Percentiles rank a stretch among this genome's conserved stretches.
phyloP scores from a whole-genome alignment of 2,329 filamentous ascomycete species.

The Sporothrix euskadiensis region DNA sequence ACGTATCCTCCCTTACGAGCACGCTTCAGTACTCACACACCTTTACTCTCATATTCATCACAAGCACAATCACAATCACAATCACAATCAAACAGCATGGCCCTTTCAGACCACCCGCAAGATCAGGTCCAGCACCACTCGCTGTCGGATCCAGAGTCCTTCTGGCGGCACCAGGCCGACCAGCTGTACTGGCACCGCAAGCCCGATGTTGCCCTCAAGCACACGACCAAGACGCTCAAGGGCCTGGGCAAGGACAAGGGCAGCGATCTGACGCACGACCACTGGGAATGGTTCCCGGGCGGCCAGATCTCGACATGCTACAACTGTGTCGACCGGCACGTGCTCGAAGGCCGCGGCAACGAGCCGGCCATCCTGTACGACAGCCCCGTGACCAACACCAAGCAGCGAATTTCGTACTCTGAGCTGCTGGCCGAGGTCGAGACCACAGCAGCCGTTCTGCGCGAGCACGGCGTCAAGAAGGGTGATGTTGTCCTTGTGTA shows the following conservation, averaged over 20 bases:
- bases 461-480: conserved; percentile 76
- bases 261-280: conserved; percentile 64
- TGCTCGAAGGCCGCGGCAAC: conserved; percentile 73
- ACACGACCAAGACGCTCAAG: conserved; percentile 61
- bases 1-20: neutral
- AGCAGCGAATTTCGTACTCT: conserved; percentile 72
- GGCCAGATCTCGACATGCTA: conserved; percentile 89
- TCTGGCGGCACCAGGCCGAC: conserved; percentile 74
- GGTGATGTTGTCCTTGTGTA: conserved; percentile 90
- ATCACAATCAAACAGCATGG: conserved; percentile 14
- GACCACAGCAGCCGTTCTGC: conserved; percentile 75
- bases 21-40: neutral
- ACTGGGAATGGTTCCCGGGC: conserved; percentile 88
- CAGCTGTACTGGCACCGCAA: conserved; percentile 79
- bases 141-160: conserved; percentile 66
- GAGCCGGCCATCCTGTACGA: conserved; percentile 81
- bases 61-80: neutral
- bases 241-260: conserved; percentile 39
- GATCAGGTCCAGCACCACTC: conserved; percentile 58
- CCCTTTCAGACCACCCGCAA: conserved; percentile 45
- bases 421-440: conserved; percentile 79
- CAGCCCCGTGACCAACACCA: conserved; percentile 74
- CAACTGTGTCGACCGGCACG: conserved; percentile 89
- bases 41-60: neutral
- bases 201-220: conserved; percentile 63